These are phyloP conservation scores for Ilex asprella DNA, from an alignment of 257 asterid species.

Conservation along the genomic window DNA sequence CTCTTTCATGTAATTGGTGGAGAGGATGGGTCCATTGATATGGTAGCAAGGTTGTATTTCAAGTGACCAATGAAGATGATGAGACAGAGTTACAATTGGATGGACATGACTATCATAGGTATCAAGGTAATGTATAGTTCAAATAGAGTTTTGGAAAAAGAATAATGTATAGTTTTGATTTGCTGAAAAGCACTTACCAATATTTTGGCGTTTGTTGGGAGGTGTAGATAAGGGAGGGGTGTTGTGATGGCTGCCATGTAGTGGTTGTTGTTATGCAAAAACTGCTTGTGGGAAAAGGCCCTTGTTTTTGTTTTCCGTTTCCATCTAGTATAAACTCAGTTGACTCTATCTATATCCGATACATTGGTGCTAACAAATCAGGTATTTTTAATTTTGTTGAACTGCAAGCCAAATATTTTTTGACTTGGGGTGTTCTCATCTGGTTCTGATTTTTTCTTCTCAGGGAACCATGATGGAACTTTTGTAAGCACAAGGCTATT, in stretches of 20 bases:
- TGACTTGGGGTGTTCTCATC: background rate
- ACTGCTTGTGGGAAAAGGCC: background rate
- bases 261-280: background rate
- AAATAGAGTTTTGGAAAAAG: background rate
- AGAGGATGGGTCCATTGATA: conserved; percentile 70
- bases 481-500: background rate
- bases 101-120: conserved; percentile 12
- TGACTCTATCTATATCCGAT: no score
- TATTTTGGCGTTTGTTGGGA: background rate
- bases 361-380: no score
- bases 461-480: background rate
- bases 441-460: background rate
- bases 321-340: background rate
- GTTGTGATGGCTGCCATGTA: background rate
- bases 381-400: background rate
- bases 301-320: background rate
- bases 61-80: background rate
- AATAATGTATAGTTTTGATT: background rate
- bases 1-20: conserved; percentile 71
- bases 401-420: background rate
- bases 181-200: background rate
- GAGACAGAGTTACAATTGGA: background rate
- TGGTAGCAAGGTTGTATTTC: conserved; percentile 51
- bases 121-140: conserved; percentile 8
- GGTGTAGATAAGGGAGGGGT: conserved; percentile 11